Evolutionary conservation across 2,329 filamentous ascomycete genomes (phyloP).

Genomic region (Fusarium pseudoanthophilum): DNA sequence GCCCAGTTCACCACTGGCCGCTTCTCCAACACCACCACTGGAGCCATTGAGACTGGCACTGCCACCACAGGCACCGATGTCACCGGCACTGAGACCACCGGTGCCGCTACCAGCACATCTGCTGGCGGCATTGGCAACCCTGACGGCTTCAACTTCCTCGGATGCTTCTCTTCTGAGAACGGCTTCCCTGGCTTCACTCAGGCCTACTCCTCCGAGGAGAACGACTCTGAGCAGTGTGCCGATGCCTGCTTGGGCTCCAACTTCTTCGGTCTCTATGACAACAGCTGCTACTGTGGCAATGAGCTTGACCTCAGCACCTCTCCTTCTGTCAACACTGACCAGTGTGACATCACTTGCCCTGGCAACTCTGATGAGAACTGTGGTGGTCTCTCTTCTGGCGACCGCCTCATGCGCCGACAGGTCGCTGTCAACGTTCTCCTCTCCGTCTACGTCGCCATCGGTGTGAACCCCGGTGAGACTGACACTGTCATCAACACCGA

Average conservation of each 20-base stretch:
- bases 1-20: conserved; percentile 35
- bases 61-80: not conserved
- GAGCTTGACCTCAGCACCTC: conserved; percentile 17
- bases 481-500: conserved; percentile 28
- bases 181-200: conserved; percentile 44
- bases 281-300: conserved; percentile 47
- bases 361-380: conserved; percentile 41
- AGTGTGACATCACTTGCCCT: conserved; percentile 46
- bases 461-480: conserved; percentile 24
- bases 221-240: conserved; percentile 38
- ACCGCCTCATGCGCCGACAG: conserved; percentile 39
- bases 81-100: conserved; percentile 6
- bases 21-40: conserved; percentile 20
- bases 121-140: conserved; percentile 11
- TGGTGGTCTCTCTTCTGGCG: conserved; percentile 35
- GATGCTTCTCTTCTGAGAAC: conserved; percentile 44
- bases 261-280: conserved; percentile 43
- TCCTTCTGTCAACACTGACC: conserved; percentile 10
- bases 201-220: conserved; percentile 18
- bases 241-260: conserved; percentile 37
- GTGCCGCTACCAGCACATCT: not conserved
- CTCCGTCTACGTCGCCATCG: conserved; percentile 31
- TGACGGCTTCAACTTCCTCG: conserved; percentile 39
- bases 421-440: conserved; percentile 38
- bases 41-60: conserved; percentile 1